Conservation (phyloP, 306 rosid species). For the Rubus idaeus region DNA sequence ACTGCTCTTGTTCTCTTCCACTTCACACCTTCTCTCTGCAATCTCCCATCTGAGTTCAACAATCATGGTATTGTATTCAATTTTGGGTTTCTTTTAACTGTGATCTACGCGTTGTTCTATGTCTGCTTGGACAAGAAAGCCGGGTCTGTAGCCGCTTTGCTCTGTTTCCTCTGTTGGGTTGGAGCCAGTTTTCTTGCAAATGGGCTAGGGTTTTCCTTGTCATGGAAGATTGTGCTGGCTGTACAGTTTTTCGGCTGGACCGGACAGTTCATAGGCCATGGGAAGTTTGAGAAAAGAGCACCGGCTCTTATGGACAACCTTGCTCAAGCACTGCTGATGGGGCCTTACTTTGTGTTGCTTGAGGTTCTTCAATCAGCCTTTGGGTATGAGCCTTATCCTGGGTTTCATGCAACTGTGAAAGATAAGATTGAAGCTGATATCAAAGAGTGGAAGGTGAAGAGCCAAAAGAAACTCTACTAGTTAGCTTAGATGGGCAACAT, state of each 20-base stretch:
- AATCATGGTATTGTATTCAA: slow-evolving; percentile 40
- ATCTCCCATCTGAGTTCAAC: slow-evolving; percentile 30
- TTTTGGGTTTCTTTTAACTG: slow-evolving; percentile 49
- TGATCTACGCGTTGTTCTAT: slow-evolving; percentile 48
- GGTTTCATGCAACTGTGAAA: slow-evolving; percentile 53
- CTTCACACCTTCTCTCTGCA: slow-evolving; percentile 57
- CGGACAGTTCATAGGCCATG: slow-evolving; percentile 76
- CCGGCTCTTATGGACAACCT: slow-evolving; percentile 79
- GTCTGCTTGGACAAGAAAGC: slow-evolving; percentile 55
- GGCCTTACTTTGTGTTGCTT: slow-evolving; percentile 67
- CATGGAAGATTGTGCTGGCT: slow-evolving; percentile 72
- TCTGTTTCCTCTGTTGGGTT: slow-evolving; percentile 56
- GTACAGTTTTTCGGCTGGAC: slow-evolving; percentile 69
- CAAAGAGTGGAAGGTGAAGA: slow-evolving; percentile 56
- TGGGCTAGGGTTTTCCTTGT: slow-evolving; percentile 42
- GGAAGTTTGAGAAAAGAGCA: slow-evolving; percentile 82
- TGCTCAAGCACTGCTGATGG: slow-evolving; percentile 79
- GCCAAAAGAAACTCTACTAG: slow-evolving; percentile 28
- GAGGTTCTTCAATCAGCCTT: slow-evolving; percentile 57
- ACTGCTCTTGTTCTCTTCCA: slow-evolving; percentile 42
- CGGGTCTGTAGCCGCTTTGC: slow-evolving; percentile 64
- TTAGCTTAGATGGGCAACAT: no score
- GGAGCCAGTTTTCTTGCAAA: slow-evolving; percentile 52
- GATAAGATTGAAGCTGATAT: slow-evolving; percentile 50
- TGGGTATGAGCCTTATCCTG: slow-evolving; percentile 64